Conservation (phyloP, 2,329 filamentous ascomycete genomes). For the Penicillium brasilianum region DNA sequence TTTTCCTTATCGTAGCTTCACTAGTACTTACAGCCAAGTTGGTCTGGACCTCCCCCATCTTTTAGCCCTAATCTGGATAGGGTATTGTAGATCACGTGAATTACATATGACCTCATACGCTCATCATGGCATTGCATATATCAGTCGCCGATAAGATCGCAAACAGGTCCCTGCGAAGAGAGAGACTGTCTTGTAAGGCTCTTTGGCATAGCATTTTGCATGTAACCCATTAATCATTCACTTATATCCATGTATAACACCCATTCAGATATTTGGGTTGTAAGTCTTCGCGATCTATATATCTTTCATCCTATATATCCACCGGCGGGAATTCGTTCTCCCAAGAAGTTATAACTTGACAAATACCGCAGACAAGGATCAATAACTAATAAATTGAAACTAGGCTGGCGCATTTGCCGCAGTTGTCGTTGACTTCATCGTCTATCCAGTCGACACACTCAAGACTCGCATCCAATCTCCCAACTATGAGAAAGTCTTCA, state of each 20-base stretch:
- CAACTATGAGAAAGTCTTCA: slow-evolving; percentile 72
- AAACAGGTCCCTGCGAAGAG: background rate
- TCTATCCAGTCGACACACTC: slow-evolving; percentile 87
- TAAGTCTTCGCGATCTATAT: slow-evolving; percentile 42
- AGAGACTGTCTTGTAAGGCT: background rate
- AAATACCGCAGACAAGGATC: too few species aligned
- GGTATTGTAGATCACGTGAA: slow-evolving; percentile 20
- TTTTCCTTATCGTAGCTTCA: background rate
- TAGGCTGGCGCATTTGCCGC: slow-evolving; percentile 85
- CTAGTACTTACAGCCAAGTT: background rate
- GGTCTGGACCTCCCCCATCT: background rate
- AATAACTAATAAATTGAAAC: background rate
- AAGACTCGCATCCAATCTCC: slow-evolving; percentile 85
- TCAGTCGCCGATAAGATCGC: slow-evolving; percentile 6
- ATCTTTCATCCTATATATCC: background rate
- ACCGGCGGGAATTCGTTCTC: too few species aligned
- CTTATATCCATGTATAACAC: slow-evolving; percentile 52
- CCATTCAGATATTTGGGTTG: slow-evolving; percentile 62
- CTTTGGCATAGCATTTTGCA: background rate
- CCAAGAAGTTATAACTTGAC: background rate
- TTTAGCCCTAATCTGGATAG: slow-evolving; percentile 25
- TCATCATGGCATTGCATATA: slow-evolving; percentile 4
- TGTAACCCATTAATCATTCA: too few species aligned
- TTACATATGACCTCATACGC: slow-evolving; percentile 17
- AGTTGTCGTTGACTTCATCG: slow-evolving; percentile 81